Conservation (phyloP, 768 basidiomycete genomes). For the Naganishia antarctica region DNA sequence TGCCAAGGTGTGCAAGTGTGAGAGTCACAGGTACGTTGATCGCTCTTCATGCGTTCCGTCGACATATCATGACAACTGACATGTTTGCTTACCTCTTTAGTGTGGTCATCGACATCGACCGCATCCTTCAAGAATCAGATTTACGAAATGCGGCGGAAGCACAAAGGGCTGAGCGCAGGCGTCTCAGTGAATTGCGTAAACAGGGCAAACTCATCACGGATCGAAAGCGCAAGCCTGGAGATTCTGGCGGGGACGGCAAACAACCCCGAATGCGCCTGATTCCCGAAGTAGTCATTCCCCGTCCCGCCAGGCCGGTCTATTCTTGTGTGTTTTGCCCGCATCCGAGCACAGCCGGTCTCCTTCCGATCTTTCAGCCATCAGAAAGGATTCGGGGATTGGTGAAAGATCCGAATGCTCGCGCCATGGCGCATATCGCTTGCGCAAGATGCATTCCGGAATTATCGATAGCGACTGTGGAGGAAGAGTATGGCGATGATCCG, state of each 20-base stretch:
- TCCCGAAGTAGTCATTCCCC: conserved; percentile 8
- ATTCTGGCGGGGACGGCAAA: conserved; percentile 24
- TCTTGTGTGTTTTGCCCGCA: conserved; percentile 47
- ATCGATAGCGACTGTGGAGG: conserved; percentile 72
- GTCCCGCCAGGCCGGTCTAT: conserved; percentile 21
- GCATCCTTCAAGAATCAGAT: conserved; percentile 61
- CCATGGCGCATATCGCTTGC: conserved; percentile 70
- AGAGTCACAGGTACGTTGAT: conserved; percentile 49
- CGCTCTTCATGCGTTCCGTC: too few species aligned
- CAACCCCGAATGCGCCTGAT: neutral
- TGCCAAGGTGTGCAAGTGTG: conserved; percentile 55
- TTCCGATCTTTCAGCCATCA: conserved; percentile 37
- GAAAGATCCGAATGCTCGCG: conserved; percentile 60
- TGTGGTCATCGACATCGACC: conserved; percentile 89
- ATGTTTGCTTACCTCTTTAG: conserved; percentile 57
- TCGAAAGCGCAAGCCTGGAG: conserved; percentile 53
- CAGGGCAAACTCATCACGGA: conserved; percentile 27
- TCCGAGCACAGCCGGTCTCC: conserved; percentile 29
- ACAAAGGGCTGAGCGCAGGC: conserved; percentile 29
- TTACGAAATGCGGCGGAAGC: conserved; percentile 37
- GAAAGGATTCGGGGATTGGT: conserved; percentile 51
- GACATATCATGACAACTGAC: too few species aligned
- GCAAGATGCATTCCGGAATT: conserved; percentile 82
- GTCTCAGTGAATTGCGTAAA: conserved; percentile 27
- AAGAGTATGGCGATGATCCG: conserved; percentile 20